phyloP scores from a whole-genome alignment of 164 flowering plant genomes.

The Sextonia rubra region DNA sequence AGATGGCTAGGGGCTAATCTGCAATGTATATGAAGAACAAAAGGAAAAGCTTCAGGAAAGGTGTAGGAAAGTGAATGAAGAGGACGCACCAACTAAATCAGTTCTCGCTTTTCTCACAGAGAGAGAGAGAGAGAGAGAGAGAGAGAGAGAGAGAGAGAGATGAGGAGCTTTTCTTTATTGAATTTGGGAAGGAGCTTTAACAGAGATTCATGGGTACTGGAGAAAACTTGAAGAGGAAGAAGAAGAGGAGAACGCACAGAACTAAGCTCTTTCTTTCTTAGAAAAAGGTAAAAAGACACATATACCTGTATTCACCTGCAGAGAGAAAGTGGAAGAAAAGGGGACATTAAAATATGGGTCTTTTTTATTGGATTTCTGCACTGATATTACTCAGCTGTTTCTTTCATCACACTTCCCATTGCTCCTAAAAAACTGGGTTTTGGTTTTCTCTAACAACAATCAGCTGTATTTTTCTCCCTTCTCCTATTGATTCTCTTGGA shows the following conservation, averaged over 20 bases:
- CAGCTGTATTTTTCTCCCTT: slow-evolving; percentile 23
- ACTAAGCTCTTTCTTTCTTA: neutral
- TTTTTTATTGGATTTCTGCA: slow-evolving; percentile 6
- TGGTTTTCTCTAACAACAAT: slow-evolving; percentile 30
- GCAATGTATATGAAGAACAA: too few relatives aligned
- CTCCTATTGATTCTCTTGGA: slow-evolving; percentile 59
- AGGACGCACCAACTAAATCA: too few relatives aligned
- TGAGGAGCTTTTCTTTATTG: neutral
- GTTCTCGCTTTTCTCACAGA: neutral
- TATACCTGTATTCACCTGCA: slow-evolving; percentile 14
- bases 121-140: neutral
- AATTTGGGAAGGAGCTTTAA: too few relatives aligned
- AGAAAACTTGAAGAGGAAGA: neutral
- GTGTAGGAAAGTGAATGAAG: too few relatives aligned
- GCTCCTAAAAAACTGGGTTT: slow-evolving; percentile 29
- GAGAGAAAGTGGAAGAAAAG: slow-evolving; percentile 4
- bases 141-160: neutral
- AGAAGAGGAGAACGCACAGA: neutral
- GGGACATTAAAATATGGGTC: neutral
- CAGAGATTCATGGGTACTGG: neutral
- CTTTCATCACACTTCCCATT: slow-evolving; percentile 28
- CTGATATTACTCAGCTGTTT: slow-evolving; percentile 24
- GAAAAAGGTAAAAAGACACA: neutral
- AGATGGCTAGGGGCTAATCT: too few relatives aligned
- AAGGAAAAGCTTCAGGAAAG: too few relatives aligned